Conservation (phyloP, 306 rosid genomes). For the Cucurbita pepo region DNA sequence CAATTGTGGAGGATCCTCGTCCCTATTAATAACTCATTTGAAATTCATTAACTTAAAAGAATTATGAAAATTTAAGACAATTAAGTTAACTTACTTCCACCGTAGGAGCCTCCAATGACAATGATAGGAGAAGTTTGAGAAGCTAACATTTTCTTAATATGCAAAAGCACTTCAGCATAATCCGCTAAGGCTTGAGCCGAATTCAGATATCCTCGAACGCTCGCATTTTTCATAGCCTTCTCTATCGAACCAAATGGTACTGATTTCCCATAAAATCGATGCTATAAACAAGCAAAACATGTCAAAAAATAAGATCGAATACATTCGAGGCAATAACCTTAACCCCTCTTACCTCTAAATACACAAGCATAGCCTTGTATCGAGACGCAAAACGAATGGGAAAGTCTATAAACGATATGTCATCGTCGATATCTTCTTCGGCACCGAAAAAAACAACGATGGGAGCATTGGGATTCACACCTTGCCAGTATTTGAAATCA, state of each 20-base stretch:
- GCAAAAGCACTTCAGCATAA: slow-evolving; percentile 33
- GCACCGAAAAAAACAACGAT: slow-evolving; percentile 38
- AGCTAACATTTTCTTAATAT: slow-evolving; percentile 18
- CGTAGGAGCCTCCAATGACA: slow-evolving; percentile 5
- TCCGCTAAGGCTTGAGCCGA: slow-evolving; percentile 52
- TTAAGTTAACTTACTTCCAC: slow-evolving; percentile 2
- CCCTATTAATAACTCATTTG: too few relatives aligned
- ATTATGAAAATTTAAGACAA: too few relatives aligned
- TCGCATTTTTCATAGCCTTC: slow-evolving; percentile 23
- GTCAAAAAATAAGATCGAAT: background rate
- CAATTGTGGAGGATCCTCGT: too few relatives aligned
- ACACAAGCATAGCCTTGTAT: slow-evolving; percentile 31
- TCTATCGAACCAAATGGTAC: slow-evolving; percentile 24
- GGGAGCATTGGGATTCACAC: slow-evolving; percentile 24
- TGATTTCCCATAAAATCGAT: slow-evolving; percentile 37
- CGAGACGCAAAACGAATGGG: slow-evolving; percentile 22
- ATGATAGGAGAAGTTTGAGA: background rate
- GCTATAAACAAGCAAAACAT: background rate
- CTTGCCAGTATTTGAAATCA: slow-evolving; percentile 24
- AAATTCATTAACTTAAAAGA: too few relatives aligned
- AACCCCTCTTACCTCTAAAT: slow-evolving; percentile 21
- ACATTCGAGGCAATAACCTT: too few relatives aligned
- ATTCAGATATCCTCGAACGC: slow-evolving; percentile 24
- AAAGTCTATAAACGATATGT: slow-evolving; percentile 2
- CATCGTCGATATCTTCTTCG: slow-evolving; percentile 15